Percentiles rank a stretch among this genome's conserved stretches.
phyloP scores from a whole-genome alignment of 768 basidiomycete genomes.

The Cubamyces lactineus region DNA sequence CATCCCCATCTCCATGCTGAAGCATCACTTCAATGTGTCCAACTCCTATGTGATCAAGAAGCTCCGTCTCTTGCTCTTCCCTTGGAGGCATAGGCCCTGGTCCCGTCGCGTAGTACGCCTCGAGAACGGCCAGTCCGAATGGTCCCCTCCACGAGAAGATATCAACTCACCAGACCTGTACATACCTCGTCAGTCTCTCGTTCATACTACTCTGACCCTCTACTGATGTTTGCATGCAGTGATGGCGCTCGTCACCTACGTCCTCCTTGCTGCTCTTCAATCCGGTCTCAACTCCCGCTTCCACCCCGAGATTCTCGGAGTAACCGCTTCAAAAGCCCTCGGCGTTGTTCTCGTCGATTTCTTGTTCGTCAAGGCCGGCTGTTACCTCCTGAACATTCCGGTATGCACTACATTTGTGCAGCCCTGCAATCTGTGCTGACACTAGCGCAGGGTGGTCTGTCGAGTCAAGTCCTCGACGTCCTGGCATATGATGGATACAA shows the following conservation, averaged over 20 bases:
- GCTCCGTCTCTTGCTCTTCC: constrained; percentile 86
- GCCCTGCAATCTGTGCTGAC: no score
- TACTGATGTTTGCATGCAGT: constrained; percentile 46
- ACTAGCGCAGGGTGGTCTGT: constrained; percentile 46
- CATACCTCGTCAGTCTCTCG: constrained; percentile 71
- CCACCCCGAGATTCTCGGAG: constrained; percentile 87
- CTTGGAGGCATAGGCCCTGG: constrained; percentile 93
- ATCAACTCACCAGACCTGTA: constrained; percentile 96
- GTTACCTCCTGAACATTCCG: constrained; percentile 86
- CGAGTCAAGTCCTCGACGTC: constrained; percentile 75
- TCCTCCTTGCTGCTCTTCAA: constrained; percentile 84
- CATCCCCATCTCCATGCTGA: constrained; percentile 75
- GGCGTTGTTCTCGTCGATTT: constrained; percentile 89
- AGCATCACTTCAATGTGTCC: constrained; percentile 94
- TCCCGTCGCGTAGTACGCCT: constrained; percentile 66
- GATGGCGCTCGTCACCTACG: constrained; percentile 96
- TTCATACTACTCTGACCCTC: not conserved
- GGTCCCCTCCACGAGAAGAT: constrained; percentile 89
- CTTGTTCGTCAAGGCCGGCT: constrained; percentile 85
- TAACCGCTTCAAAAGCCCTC: constrained; percentile 82
- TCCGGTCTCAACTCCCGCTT: constrained; percentile 84
- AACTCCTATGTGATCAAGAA: constrained; percentile 95
- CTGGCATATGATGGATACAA: constrained; percentile 97
- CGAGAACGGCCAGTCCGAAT: constrained; percentile 72
- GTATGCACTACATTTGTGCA: constrained; percentile 11